A percentile compares a stretch with the other conserved stretches of the same genome.
phyloP scores from a whole-genome alignment of 2,329 filamentous ascomycete genomes.

The Stachybotrys elegans region DNA sequence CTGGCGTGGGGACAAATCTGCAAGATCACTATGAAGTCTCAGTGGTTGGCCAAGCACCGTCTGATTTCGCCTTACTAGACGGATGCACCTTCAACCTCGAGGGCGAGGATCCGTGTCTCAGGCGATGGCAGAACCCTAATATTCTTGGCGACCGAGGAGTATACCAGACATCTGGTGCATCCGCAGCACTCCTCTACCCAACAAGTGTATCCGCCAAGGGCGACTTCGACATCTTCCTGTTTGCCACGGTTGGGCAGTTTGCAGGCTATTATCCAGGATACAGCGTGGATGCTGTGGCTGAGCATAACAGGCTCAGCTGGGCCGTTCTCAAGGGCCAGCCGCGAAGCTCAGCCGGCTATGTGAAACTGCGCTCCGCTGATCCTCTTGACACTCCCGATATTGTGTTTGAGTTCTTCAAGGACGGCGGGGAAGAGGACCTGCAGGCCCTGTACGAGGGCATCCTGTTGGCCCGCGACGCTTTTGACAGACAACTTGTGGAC shows the following conservation, averaged over 20 bases:
- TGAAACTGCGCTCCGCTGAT: conserved; percentile 55
- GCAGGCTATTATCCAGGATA: conserved; percentile 53
- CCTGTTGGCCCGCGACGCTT: conserved; percentile 41
- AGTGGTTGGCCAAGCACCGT: conserved; percentile 26
- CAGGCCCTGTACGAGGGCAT: conserved; percentile 54
- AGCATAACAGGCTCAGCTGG: conserved; percentile 36
- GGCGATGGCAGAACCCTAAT: conserved; percentile 22
- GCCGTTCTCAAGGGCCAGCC: conserved; percentile 55
- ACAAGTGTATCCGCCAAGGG: conserved; percentile 27
- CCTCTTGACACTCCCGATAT: conserved; percentile 61
- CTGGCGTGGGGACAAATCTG: conserved; percentile 56
- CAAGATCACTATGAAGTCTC: conserved; percentile 48
- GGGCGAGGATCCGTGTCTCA: conserved; percentile 30
- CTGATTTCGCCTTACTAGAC: conserved; percentile 20
- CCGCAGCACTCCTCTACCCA: conserved; percentile 37
- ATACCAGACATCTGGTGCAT: conserved; percentile 45
- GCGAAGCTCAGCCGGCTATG: conserved; percentile 56
- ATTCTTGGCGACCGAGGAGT: conserved; percentile 21
- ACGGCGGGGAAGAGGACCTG: conserved; percentile 43
- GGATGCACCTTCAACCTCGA: conserved; percentile 25
- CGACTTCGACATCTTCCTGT: conserved; percentile 48
- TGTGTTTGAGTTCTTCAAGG: conserved; percentile 56
- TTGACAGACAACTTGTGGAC: conserved; percentile 14
- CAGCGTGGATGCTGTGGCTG: conserved; percentile 37
- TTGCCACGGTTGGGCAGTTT: conserved; percentile 51